phyloP scores from a whole-genome alignment of 345 rosid genomes.

The Tarenaya hassleriana region DNA sequence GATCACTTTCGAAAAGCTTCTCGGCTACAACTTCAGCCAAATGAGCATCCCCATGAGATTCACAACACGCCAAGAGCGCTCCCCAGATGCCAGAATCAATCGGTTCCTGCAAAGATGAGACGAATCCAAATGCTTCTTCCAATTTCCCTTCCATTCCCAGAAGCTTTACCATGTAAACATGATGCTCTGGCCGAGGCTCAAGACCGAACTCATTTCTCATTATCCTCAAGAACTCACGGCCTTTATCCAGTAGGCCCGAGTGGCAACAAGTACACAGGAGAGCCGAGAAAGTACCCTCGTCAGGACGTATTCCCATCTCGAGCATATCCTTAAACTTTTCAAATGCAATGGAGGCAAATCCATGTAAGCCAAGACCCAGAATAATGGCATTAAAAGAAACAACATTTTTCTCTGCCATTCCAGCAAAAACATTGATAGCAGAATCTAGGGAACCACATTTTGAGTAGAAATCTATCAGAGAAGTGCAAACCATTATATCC shows the following conservation, averaged over 20 bases:
- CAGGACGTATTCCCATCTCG: constrained; percentile 46
- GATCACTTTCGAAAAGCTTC: constrained; percentile 44
- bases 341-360: constrained; percentile 58
- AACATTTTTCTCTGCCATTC: constrained; percentile 43
- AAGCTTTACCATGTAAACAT: constrained; percentile 70
- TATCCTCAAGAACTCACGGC: constrained; percentile 46
- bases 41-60: constrained; percentile 42
- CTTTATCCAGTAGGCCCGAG: constrained; percentile 54
- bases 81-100: constrained; percentile 76
- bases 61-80: constrained; percentile 79
- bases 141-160: constrained; percentile 64
- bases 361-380: constrained; percentile 63
- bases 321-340: constrained; percentile 48
- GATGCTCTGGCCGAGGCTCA: constrained; percentile 55
- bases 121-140: constrained; percentile 57
- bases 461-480: constrained; percentile 69
- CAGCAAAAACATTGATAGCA: constrained; percentile 44
- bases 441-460: constrained; percentile 60
- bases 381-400: no score
- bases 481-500: constrained; percentile 56
- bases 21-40: constrained; percentile 61
- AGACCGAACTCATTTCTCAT: constrained; percentile 66
- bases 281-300: constrained; percentile 62
- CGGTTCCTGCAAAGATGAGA: constrained; percentile 52
- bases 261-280: constrained; percentile 82